Evolutionary conservation across 768 basidiomycete genomes (phyloP).

Genomic region (Boletus pseudo-olivaceus): DNA sequence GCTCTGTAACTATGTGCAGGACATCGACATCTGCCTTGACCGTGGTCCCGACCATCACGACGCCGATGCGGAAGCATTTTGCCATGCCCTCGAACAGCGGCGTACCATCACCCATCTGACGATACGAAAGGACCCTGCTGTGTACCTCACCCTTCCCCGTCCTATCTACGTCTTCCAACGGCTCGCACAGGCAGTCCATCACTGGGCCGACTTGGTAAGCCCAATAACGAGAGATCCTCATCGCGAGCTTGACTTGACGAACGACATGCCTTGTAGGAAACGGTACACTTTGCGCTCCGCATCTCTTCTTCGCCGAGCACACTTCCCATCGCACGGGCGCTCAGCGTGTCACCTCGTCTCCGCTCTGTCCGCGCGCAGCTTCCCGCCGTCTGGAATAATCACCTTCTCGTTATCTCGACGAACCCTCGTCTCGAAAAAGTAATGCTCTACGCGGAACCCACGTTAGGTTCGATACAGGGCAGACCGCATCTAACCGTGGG

Average conservation of each 20-base stretch:
- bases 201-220: slow-evolving; percentile 50
- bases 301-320: slow-evolving; percentile 40
- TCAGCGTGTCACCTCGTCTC: slow-evolving; percentile 41
- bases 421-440: slow-evolving; percentile 51
- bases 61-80: slow-evolving; percentile 35
- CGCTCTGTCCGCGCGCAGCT: slow-evolving; percentile 50
- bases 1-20: slow-evolving; percentile 29
- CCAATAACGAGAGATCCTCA: not conserved
- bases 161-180: slow-evolving; percentile 43
- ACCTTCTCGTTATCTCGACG: slow-evolving; percentile 45
- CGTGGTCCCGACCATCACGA: slow-evolving; percentile 8
- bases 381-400: slow-evolving; percentile 57
- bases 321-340: slow-evolving; percentile 33
- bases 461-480: slow-evolving; percentile 6
- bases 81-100: slow-evolving; percentile 38
- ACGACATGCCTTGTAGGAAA: slow-evolving; percentile 38
- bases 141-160: slow-evolving; percentile 54
- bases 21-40: slow-evolving; percentile 40
- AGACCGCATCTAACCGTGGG: not conserved
- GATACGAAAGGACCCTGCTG: slow-evolving; percentile 47
- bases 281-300: slow-evolving; percentile 52
- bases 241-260: slow-evolving; percentile 4
- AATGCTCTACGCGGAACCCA: slow-evolving; percentile 31
- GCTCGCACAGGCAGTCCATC: slow-evolving; percentile 42
- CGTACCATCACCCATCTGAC: slow-evolving; percentile 43